Percentiles rank a stretch among this genome's conserved stretches.
phyloP scores from a whole-genome alignment of 306 rosid species.

The Trifolium dubium region DNA sequence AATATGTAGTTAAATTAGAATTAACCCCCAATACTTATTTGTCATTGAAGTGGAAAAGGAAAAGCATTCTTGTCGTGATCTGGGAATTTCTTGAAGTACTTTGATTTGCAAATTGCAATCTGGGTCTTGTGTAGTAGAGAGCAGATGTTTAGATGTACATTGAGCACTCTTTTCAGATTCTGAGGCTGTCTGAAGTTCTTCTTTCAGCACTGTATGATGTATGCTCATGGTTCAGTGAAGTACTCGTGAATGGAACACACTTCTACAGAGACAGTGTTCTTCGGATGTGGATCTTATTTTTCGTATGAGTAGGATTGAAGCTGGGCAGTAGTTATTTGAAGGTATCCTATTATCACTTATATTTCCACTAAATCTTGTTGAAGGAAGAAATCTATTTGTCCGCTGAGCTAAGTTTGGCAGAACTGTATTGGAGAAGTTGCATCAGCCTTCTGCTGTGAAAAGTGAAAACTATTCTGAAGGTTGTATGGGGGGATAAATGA shows the following conservation, averaged over 20 bases:
- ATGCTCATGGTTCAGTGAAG: slow-evolving; percentile 6
- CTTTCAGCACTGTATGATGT: slow-evolving; percentile 4
- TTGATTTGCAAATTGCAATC: slow-evolving; percentile 36
- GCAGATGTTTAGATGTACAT: slow-evolving; percentile 21
- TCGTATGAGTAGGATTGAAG: slow-evolving; percentile 16
- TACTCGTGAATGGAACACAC: slow-evolving; percentile 20
- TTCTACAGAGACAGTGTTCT: slow-evolving; percentile 16
- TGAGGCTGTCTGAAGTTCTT: slow-evolving; percentile 3
- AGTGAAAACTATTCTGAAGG: neutral
- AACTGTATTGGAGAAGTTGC: slow-evolving; percentile 22
- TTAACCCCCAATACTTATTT: slow-evolving; percentile 9
- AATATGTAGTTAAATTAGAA: slow-evolving; percentile 13
- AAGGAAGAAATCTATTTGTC: slow-evolving; percentile 15
- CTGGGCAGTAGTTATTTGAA: slow-evolving; percentile 19
- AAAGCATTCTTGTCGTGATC: slow-evolving; percentile 31
- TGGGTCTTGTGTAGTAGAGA: slow-evolving; percentile 19
- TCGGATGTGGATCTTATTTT: slow-evolving; percentile 26
- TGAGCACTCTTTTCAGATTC: slow-evolving; percentile 2
- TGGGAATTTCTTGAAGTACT: slow-evolving; percentile 21
- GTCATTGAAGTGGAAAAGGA: slow-evolving; percentile 31
- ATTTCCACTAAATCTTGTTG: slow-evolving; percentile 12
- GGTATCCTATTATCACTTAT: slow-evolving; percentile 24
- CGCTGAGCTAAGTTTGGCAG: slow-evolving; percentile 12
- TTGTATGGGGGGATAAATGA: neutral
- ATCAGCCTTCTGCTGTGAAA: slow-evolving; percentile 7